Evolutionary conservation across 768 basidiomycete genomes (phyloP).

Genomic region (Agaricus subrufescens): DNA sequence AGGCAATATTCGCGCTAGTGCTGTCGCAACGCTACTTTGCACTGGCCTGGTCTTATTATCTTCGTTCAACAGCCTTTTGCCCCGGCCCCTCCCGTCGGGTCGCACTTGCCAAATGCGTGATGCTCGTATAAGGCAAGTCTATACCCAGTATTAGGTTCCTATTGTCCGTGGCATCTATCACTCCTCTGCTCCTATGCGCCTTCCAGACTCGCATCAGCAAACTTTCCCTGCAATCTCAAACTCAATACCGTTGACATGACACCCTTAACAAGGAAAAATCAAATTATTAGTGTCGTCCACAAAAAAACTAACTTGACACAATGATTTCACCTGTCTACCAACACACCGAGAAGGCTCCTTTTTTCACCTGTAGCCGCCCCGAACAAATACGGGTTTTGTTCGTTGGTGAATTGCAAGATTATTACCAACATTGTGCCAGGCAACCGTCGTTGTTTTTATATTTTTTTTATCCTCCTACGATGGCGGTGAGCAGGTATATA

Average conservation of each 20-base stretch:
- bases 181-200: conserved; percentile 28
- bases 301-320: conserved; percentile 46
- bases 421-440: conserved; percentile 33
- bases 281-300: conserved; percentile 33
- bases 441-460: conserved; percentile 39
- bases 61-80: conserved; percentile 16
- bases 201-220: conserved; percentile 29
- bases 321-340: conserved; percentile 46
- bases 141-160: conserved; percentile 42
- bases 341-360: conserved; percentile 18
- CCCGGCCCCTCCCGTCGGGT: conserved; percentile 28
- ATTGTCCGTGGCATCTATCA: conserved; percentile 41
- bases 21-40: conserved; percentile 31
- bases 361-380: conserved; percentile 23
- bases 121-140: conserved; percentile 31
- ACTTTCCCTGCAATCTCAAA: conserved; percentile 32
- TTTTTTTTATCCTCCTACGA: conserved; percentile 39
- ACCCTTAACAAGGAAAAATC: conserved; percentile 36
- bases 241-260: conserved; percentile 53
- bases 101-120: conserved; percentile 30
- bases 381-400: conserved; percentile 39
- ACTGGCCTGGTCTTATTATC: conserved; percentile 35
- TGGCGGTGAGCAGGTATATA: conserved; percentile 42
- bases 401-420: conserved; percentile 32
- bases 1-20: conserved; percentile 10